Percentiles rank a stretch among this genome's conserved stretches.
These are phyloP conservation scores for Medakamo hakoo DNA, from an alignment of 139 green algal species.

Conservation along the genomic window DNA sequence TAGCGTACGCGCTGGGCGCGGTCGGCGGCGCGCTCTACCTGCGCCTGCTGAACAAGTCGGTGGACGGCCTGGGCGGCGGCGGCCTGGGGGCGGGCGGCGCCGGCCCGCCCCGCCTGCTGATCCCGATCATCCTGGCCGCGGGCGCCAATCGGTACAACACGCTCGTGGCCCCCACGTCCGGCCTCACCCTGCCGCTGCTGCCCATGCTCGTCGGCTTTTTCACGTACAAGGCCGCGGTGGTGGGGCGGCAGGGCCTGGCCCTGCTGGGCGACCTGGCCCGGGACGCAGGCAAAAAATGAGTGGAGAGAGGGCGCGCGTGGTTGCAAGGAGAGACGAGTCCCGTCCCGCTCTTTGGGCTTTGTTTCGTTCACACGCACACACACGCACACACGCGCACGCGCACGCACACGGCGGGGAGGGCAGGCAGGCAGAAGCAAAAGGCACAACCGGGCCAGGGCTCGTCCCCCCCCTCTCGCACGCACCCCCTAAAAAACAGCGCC, in stretches of 20 bases:
- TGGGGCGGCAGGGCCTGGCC: conserved; percentile 20
- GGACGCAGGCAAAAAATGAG: no score
- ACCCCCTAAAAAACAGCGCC: no score
- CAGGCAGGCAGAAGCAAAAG: no score
- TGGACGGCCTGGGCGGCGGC: conserved; percentile 49
- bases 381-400: no score
- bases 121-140: conserved; percentile 67
- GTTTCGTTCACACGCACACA: no score
- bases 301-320: no score
- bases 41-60: conserved; percentile 50
- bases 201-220: conserved; percentile 89
- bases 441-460: no score
- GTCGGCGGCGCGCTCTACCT: conserved; percentile 68
- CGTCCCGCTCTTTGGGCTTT: no score
- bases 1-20: conserved; percentile 63
- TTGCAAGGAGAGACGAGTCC: no score
- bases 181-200: conserved; percentile 64
- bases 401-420: no score
- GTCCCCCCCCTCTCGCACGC: no score
- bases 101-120: conserved; percentile 60
- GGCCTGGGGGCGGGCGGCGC: conserved; percentile 19
- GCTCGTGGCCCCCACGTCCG: conserved; percentile 37
- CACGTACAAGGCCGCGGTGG: conserved; percentile 83
- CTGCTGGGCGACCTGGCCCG: conserved; percentile 22
- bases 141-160: conserved; percentile 40